Conservation (phyloP, 1,284 basidiomycete genomes). For the Ganoderma meredithae region DNA sequence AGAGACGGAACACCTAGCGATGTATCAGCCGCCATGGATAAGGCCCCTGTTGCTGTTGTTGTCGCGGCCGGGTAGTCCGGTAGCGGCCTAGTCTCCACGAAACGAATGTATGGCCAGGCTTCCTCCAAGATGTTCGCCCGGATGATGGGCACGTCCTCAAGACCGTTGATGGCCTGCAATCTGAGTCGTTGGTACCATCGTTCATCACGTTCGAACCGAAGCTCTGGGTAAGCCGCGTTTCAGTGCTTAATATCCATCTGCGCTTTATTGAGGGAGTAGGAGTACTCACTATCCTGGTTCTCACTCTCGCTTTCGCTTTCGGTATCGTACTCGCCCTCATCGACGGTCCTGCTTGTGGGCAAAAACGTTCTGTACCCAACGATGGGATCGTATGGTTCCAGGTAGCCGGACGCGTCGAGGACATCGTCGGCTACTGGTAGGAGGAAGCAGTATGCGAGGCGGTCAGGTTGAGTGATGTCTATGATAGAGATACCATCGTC, state of each 20-base stretch:
- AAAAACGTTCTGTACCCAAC: not conserved
- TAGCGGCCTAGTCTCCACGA: not conserved
- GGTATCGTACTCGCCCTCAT: not conserved
- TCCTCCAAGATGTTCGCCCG: not conserved
- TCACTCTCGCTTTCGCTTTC: not conserved
- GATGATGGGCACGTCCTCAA: not conserved
- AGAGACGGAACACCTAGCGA: slow-evolving; percentile 23
- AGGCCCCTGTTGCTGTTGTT: not conserved
- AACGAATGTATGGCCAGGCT: not conserved
- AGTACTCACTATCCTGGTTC: not conserved
- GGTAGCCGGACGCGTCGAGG: slow-evolving; percentile 42
- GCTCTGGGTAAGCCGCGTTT: not conserved
- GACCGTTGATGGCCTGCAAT: not conserved
- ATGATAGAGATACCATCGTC: slow-evolving; percentile 51
- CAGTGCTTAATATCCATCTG: not conserved
- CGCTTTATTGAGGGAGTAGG: not conserved
- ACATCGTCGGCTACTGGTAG: slow-evolving; percentile 22
- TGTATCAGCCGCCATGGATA: too few species aligned
- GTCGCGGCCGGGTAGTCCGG: not conserved
- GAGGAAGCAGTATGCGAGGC: slow-evolving; percentile 46
- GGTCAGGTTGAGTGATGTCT: slow-evolving; percentile 47
- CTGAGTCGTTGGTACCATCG: not conserved
- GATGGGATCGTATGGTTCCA: slow-evolving; percentile 38
- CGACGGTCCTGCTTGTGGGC: not conserved
- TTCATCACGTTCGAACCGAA: not conserved